phyloP scores from a whole-genome alignment of 148 eudicot species.

The Nepenthes gracilis region DNA sequence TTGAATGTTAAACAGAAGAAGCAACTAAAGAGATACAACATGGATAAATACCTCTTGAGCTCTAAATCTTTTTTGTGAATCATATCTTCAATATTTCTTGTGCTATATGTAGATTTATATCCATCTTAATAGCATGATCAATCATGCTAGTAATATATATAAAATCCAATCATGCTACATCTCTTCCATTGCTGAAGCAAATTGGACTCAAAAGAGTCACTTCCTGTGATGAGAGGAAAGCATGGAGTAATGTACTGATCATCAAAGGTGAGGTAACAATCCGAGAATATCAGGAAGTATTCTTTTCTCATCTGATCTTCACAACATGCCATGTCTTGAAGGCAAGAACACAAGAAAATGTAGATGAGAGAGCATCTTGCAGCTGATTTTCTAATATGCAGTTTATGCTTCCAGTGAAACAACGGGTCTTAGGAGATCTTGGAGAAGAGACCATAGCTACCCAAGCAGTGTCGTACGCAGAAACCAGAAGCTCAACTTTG shows the following conservation, averaged over 20 bases:
- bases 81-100: conserved; percentile 24
- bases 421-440: conserved; percentile 33
- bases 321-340: conserved; percentile 67
- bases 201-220: conserved; percentile 55
- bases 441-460: conserved; percentile 89
- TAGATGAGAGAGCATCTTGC: conserved; percentile 74
- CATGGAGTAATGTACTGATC: neutral
- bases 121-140: conserved; percentile 40
- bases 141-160: conserved; percentile 83
- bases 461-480: conserved; percentile 97
- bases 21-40: neutral
- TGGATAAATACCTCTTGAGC: conserved; percentile 39
- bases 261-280: neutral
- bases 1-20: neutral
- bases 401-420: conserved; percentile 51
- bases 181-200: conserved; percentile 40
- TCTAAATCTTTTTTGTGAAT: conserved; percentile 39
- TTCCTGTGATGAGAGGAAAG: conserved; percentile 33
- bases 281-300: conserved; percentile 12
- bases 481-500: conserved; percentile 52
- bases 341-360: conserved; percentile 72
- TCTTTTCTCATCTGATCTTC: conserved; percentile 65
- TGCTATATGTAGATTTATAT: conserved; percentile 35
- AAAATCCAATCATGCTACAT: conserved; percentile 50
- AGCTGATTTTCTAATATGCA: conserved; percentile 77